phyloP scores from a whole-genome alignment of 441 rosid species.

The Biscutella laevigata region DNA sequence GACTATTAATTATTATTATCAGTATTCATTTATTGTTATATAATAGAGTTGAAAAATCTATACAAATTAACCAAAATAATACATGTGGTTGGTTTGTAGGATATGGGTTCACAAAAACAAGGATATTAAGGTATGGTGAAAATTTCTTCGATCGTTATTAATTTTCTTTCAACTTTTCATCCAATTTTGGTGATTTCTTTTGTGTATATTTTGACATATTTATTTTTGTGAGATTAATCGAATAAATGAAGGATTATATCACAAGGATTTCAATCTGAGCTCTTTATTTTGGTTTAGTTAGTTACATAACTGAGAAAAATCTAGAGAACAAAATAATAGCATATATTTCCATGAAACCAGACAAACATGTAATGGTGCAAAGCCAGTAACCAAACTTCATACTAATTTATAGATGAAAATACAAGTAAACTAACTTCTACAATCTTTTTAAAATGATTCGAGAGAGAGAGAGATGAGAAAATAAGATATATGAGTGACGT shows the following conservation, averaged over 20 bases:
- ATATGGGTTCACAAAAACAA: conserved; percentile 10
- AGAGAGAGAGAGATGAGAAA: conserved; percentile 9
- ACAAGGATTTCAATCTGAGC: conserved; percentile 5
- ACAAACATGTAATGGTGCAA: too few species aligned
- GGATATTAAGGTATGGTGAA: conserved; percentile 1
- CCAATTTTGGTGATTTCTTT: conserved; percentile 1
- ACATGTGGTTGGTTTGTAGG: conserved; percentile 13
- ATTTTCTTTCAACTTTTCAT: neutral
- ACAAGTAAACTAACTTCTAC: neutral
- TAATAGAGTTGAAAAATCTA: neutral
- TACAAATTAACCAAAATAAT: conserved; percentile 26
- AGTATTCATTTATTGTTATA: neutral
- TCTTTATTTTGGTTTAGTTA: neutral
- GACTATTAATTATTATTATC: neutral
- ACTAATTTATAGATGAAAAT: neutral
- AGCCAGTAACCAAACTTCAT: neutral
- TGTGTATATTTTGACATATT: conserved; percentile 6
- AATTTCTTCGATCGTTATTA: neutral
- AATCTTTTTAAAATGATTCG: neutral
- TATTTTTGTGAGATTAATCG: conserved; percentile 12
- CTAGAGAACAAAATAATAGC: too few species aligned
- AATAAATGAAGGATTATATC: conserved; percentile 16
- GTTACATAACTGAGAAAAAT: neutral
- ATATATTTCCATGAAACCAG: neutral
- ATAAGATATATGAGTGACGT: neutral